phyloP scores from a whole-genome alignment of 345 rosid genomes.

The Eucalyptus cloeziana region DNA sequence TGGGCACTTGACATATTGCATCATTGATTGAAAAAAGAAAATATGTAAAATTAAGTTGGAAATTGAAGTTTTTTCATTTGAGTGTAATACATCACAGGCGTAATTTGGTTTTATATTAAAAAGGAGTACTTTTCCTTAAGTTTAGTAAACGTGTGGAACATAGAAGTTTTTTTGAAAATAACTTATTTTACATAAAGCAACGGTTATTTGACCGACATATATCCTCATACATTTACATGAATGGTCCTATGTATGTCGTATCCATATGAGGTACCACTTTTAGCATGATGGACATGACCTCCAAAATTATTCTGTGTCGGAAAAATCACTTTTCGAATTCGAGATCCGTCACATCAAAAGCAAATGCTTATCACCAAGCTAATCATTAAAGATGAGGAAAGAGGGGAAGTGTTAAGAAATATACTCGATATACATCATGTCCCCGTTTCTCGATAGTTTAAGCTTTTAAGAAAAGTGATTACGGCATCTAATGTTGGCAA shows the following conservation, averaged over 20 bases:
- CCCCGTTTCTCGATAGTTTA: neutral
- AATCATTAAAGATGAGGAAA: neutral
- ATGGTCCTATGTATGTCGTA: neutral
- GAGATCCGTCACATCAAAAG: rapidly evolving
- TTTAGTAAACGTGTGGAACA: neutral
- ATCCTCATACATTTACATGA: neutral
- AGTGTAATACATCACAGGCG: neutral
- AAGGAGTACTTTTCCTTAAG: neutral
- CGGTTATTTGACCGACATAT: neutral
- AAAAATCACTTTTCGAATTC: neutral
- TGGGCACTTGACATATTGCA: neutral
- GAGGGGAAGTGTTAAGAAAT: neutral
- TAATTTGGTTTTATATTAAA: neutral
- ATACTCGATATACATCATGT: neutral
- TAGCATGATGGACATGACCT: neutral
- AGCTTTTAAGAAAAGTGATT: neutral
- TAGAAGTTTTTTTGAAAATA: neutral
- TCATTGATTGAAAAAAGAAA: neutral
- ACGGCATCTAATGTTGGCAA: neutral
- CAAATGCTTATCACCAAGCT: neutral
- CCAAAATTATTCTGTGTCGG: rapidly evolving
- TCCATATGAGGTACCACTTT: neutral
- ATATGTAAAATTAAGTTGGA: neutral
- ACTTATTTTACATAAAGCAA: neutral
- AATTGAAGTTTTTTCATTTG: neutral